Evolutionary conservation across 1,139 yeast genomes (phyloP).

Genomic region (Pichia sp.): DNA sequence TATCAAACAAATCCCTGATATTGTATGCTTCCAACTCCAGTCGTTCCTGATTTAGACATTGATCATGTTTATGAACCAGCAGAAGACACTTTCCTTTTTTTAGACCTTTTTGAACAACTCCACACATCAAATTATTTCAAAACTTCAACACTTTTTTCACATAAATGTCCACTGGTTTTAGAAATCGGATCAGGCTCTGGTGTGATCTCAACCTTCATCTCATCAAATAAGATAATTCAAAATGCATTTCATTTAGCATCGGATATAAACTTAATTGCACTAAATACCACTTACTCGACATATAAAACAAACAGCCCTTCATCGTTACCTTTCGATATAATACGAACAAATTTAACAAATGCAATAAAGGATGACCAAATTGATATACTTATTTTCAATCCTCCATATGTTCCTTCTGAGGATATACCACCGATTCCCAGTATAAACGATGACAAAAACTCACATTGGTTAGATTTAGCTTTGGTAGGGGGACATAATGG

Average conservation of each 20-base stretch:
- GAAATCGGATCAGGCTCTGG: slow-evolving; percentile 95
- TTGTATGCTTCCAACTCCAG: slow-evolving; percentile 56
- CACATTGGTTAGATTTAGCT: slow-evolving; percentile 82
- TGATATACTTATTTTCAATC: slow-evolving; percentile 79
- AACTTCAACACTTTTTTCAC: slow-evolving; percentile 27
- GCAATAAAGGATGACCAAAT: slow-evolving; percentile 41
- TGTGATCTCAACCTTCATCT: slow-evolving; percentile 69
- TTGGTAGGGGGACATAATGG: slow-evolving; percentile 85
- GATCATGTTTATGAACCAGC: slow-evolving; percentile 81
- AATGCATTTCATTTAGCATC: slow-evolving; percentile 54
- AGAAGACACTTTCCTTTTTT: slow-evolving; percentile 78
- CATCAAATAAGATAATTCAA: slow-evolving; percentile 41
- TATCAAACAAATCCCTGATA: neutral
- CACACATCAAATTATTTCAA: slow-evolving; percentile 29
- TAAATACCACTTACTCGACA: slow-evolving; percentile 49
- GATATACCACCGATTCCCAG: slow-evolving; percentile 52
- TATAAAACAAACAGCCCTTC: slow-evolving; percentile 36
- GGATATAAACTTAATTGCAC: slow-evolving; percentile 77
- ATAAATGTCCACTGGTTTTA: slow-evolving; percentile 48
- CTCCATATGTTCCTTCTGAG: slow-evolving; percentile 93
- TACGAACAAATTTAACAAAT: slow-evolving; percentile 54
- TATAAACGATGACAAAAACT: slow-evolving; percentile 26
- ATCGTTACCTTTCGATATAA: slow-evolving; percentile 40
- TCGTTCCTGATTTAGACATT: slow-evolving; percentile 37
- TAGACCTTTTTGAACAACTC: slow-evolving; percentile 75